Evolutionary conservation across 139 green algal genomes (phyloP).

Genomic region (Pycnococcus provasolii): DNA sequence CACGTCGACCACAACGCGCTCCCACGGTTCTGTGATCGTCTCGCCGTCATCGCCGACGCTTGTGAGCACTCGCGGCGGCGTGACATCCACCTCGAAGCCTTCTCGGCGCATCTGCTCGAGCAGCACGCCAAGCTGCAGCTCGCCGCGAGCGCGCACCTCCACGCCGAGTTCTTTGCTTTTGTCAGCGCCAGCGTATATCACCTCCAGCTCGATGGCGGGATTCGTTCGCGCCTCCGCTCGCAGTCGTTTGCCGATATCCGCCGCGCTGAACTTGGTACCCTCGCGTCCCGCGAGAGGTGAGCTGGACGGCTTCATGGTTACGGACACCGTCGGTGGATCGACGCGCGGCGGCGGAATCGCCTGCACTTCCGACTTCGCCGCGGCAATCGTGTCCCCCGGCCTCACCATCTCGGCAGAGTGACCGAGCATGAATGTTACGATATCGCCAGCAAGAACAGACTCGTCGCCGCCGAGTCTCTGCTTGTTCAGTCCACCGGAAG

Average conservation of each 20-base stretch:
- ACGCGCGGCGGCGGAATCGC: constrained; percentile 58
- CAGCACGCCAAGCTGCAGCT: constrained; percentile 82
- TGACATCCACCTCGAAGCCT: constrained; percentile 74
- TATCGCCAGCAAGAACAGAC: constrained; percentile 48
- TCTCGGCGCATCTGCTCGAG: constrained; percentile 80
- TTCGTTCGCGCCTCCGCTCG: constrained; percentile 66
- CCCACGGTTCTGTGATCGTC: constrained; percentile 57
- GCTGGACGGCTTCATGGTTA: no score
- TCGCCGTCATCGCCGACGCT: constrained; percentile 36
- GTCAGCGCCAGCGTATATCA: no score
- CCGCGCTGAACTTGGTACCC: constrained; percentile 20
- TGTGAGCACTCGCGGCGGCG: constrained; percentile 59
- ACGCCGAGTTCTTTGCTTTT: constrained; percentile 28
- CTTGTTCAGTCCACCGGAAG: constrained; percentile 12
- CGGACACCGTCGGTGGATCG: constrained; percentile 70
- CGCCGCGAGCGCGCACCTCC: constrained; percentile 70
- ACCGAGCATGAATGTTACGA: constrained; percentile 58
- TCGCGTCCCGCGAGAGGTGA: constrained; percentile 47
- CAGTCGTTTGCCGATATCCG: constrained; percentile 68
- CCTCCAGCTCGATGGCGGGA: constrained; percentile 33
- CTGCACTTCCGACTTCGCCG: constrained; percentile 17
- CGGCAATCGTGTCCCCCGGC: constrained; percentile 3
- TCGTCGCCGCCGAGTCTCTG: no score
- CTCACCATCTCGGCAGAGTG: constrained; percentile 43
- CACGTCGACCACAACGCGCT: constrained; percentile 76